Evolutionary conservation across 208 protist genomes (phyloP).

Genomic region (Naegleria lovaniensis): DNA sequence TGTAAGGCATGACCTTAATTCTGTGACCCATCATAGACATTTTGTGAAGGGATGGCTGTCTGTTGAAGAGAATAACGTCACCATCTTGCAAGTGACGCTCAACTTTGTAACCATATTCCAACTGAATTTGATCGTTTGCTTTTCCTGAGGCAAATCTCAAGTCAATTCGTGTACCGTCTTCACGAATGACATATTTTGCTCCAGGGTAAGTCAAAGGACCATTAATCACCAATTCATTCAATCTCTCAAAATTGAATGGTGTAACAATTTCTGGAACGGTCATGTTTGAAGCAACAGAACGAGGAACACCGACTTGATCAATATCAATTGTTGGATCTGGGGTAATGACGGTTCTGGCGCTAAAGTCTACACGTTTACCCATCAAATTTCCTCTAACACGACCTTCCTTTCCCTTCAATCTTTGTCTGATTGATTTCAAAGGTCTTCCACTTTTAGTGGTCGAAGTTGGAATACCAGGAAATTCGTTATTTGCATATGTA

Average conservation of each 20-base stretch:
- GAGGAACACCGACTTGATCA: slow-evolving; percentile 97
- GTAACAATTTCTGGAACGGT: slow-evolving; percentile 99
- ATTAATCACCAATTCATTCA: slow-evolving; percentile 85
- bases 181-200: slow-evolving; percentile 83
- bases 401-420: slow-evolving; percentile 98
- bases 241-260: slow-evolving; percentile 87
- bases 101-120: slow-evolving; percentile 84
- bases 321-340: slow-evolving; percentile 90
- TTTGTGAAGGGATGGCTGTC: slow-evolving; percentile 99
- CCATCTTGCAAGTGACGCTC: slow-evolving; percentile 96
- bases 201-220: slow-evolving; percentile 89
- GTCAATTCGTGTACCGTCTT: slow-evolving; percentile 78
- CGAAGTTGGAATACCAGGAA: slow-evolving; percentile 77
- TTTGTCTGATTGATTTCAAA: slow-evolving; percentile 95
- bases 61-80: slow-evolving; percentile 99
- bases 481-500: slow-evolving; percentile 95
- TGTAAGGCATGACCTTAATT: slow-evolving; percentile 93
- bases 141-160: slow-evolving; percentile 69
- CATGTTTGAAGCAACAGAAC: slow-evolving; percentile 92
- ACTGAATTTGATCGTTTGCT: slow-evolving; percentile 50
- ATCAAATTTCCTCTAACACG: slow-evolving; percentile 97
- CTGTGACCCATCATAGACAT: slow-evolving; percentile 99
- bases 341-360: slow-evolving; percentile 98
- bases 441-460: slow-evolving; percentile 78
- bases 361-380: slow-evolving; percentile 99